phyloP scores from a whole-genome alignment of 371 early-diverging fungal species.

The Conidiobolus incongruus region DNA sequence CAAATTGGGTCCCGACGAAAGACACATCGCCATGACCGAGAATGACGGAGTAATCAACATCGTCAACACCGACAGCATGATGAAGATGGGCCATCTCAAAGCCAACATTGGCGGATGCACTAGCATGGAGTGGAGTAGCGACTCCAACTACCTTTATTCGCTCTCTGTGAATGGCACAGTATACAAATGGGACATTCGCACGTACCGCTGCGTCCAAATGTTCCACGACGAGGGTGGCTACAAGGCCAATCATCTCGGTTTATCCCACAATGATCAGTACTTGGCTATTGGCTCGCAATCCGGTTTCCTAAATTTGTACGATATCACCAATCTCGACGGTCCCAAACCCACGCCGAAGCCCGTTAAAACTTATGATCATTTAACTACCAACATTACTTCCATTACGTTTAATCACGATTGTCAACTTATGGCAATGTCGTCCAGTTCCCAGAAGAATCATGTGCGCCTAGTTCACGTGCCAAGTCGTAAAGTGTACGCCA shows the following conservation, averaged over 20 bases:
- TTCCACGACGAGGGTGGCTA: slow-evolving; percentile 68
- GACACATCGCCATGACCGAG: slow-evolving; percentile 13
- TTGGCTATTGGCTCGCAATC: slow-evolving; percentile 54
- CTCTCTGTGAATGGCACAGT: slow-evolving; percentile 36
- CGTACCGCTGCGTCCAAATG: slow-evolving; percentile 36
- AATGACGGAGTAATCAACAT: slow-evolving; percentile 57
- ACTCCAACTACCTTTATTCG: slow-evolving; percentile 36
- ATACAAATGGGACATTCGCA: slow-evolving; percentile 44
- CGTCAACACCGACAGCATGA: slow-evolving; percentile 49
- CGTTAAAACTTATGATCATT: slow-evolving; percentile 45
- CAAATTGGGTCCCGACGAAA: neutral
- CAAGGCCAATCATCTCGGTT: slow-evolving; percentile 34
- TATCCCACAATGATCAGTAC: slow-evolving; percentile 49
- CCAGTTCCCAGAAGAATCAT: slow-evolving; percentile 41
- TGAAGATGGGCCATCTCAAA: slow-evolving; percentile 60
- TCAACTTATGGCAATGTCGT: slow-evolving; percentile 54
- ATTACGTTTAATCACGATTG: slow-evolving; percentile 63
- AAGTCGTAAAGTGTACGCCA: slow-evolving; percentile 50
- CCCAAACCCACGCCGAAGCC: slow-evolving; percentile 29
- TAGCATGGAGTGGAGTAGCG: slow-evolving; percentile 26
- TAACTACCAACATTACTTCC: slow-evolving; percentile 55
- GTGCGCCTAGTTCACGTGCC: slow-evolving; percentile 59
- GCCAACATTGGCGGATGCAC: slow-evolving; percentile 58
- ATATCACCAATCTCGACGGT: slow-evolving; percentile 76
- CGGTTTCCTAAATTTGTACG: slow-evolving; percentile 13